Evolutionary conservation across 2,329 filamentous ascomycete species (phyloP).

Genomic region (Ceratocystis smalleyi): DNA sequence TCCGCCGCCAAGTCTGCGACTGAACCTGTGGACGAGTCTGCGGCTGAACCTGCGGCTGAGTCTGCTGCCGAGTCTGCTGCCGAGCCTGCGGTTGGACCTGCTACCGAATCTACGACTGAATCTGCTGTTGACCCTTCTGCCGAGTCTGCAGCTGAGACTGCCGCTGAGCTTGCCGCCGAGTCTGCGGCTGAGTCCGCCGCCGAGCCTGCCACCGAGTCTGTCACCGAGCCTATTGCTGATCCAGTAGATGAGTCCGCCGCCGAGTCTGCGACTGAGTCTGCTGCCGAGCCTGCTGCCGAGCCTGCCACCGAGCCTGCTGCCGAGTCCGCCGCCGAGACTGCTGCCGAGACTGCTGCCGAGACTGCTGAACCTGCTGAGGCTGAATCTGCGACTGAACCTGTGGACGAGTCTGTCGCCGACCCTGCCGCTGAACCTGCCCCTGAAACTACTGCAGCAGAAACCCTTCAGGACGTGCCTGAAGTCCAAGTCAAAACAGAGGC

Average conservation of each 20-base stretch:
- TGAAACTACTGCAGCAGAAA: background rate
- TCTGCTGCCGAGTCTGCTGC: no score
- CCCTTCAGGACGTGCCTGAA: no score
- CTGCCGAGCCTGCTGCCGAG: background rate
- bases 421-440: background rate
- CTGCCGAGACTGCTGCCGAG: background rate
- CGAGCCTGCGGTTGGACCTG: background rate
- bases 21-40: no score
- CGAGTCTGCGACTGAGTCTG: background rate
- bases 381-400: conserved; percentile 3
- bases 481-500: no score
- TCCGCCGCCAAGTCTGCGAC: background rate
- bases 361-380: no score
- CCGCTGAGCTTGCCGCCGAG: background rate
- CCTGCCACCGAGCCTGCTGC: conserved; percentile 6
- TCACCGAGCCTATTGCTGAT: background rate
- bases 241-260: background rate
- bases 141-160: background rate
- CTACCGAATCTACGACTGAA: background rate
- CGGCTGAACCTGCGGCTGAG: background rate
- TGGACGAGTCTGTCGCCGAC: background rate
- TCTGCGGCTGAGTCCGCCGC: background rate
- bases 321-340: conserved; percentile 6
- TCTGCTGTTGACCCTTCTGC: background rate
- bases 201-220: background rate